Base-by-base conservation (phyloP, 148 eudicot genomes). In the Chenopodium suecicum region DNA sequence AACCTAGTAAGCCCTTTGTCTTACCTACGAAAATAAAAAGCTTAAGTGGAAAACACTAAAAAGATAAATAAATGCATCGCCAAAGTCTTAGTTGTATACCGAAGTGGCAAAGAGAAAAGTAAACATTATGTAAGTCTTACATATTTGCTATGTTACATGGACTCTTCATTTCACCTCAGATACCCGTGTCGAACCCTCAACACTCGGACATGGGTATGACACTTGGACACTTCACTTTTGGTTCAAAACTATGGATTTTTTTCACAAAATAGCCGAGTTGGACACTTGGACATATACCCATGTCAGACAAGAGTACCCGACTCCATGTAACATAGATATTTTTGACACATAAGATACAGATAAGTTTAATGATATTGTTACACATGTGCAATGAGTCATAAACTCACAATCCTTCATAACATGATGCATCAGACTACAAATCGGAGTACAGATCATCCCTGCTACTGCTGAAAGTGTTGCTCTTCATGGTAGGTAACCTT, bases 361-460 rank as follows among this genome's bases (percentile, higher is more conserved):
- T 56, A 56, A 56, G 7, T 56, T 56, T 3, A 19, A 56, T 17
- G 1, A 58, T 37, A 41, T 7, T 23, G 11, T 16, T 65, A 73
- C 58, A 54, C 48, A 83, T 54, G 25, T 78, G 65, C 81, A 64
- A 0, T 47, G 54, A 50, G 54, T 50, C 16, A 50, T 50, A 50
- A 16, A 10, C 46, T 32, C 34, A 27, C n/a, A 81, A 19, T 50
- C 50, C 75, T n/a, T 67, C 44, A 19, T 63, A 54, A 31, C 74
- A 47, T 50, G 29, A 58, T 56, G 58, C 37, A 56, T 27, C 69
- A 46, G 46, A 44, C 78, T 82, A 91, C 83, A 91, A 81, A 34
- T 91, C 96, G 17, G 83, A 62, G 84, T 83, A 88, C 44, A 81
- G 31, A 73, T 78, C 68, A 9, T 52, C 74, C 27, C 22, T 7